A percentile compares a stretch with the other conserved stretches of the same genome.
These are phyloP conservation scores for Aspergillus sclerotioniger DNA, from an alignment of 495 filamentous ascomycete species.

Conservation along the genomic window DNA sequence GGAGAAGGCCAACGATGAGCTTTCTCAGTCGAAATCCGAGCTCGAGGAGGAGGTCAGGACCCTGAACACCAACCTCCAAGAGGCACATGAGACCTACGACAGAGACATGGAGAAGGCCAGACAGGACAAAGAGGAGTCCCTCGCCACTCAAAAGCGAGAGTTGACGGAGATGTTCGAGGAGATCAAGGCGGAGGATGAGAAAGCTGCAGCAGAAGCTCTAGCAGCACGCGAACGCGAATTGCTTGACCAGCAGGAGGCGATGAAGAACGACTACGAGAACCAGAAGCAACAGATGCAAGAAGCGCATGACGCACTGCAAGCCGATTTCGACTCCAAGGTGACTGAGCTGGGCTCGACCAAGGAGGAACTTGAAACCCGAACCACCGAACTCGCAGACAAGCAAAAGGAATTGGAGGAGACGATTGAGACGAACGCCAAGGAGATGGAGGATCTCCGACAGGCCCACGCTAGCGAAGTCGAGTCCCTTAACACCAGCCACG, in stretches of 20 bases:
- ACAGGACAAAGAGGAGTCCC: slow-evolving; percentile 39
- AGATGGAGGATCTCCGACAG: slow-evolving; percentile 30
- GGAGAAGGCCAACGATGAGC: slow-evolving; percentile 43
- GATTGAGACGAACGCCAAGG: slow-evolving; percentile 29
- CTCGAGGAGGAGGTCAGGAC: slow-evolving; percentile 53
- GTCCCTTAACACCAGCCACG: slow-evolving; percentile 22
- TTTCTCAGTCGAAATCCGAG: slow-evolving; percentile 33
- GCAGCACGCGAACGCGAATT: slow-evolving; percentile 42
- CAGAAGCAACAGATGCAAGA: slow-evolving; percentile 45
- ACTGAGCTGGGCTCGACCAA: slow-evolving; percentile 37
- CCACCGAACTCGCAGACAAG: slow-evolving; percentile 10
- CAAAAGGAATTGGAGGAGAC: slow-evolving; percentile 33
- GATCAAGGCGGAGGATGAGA: slow-evolving; percentile 50
- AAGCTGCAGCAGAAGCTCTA: slow-evolving; percentile 34
- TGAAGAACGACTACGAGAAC: slow-evolving; percentile 43
- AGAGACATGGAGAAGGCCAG: slow-evolving; percentile 38
- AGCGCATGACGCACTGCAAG: slow-evolving; percentile 35
- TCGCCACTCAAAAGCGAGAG: slow-evolving; percentile 42
- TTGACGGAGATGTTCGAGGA: slow-evolving; percentile 49
- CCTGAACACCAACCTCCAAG: slow-evolving; percentile 48
- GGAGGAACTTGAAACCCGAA: slow-evolving; percentile 23
- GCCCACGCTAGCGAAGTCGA: slow-evolving; percentile 35
- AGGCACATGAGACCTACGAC: slow-evolving; percentile 35
- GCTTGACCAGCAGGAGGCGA: slow-evolving; percentile 34
- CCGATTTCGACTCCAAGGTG: slow-evolving; percentile 34